Evolutionary conservation across 345 rosid genomes (phyloP), one percentile per base, ranked within the genome.

Genomic region (Lenwebbia sp.): DNA sequence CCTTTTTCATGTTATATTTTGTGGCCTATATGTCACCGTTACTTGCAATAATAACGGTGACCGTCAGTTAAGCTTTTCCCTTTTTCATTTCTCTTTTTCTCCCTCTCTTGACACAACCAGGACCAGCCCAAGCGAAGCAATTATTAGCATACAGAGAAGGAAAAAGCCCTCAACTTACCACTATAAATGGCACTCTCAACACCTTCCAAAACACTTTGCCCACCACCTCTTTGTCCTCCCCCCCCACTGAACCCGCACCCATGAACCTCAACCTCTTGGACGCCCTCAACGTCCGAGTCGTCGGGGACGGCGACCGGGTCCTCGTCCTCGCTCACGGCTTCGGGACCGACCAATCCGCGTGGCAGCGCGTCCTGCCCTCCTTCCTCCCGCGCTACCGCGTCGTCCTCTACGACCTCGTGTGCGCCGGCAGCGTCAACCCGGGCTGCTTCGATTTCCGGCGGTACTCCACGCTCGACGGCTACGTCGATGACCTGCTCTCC

Each of bases 401-500:
- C 50, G 88, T 96, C 55, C 94, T 97, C 74, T 95, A 90, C 53
- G 99, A 97, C 88, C 94, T 96, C 14, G 98, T 94, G 12, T 96
- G 98, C 70, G 97, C 99, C 37, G 96, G 97, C 5, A 96, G 94
- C n/a, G 98, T 95, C 75, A 95, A 93, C 41, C 98, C 99, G 15
- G 96, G 91, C 54, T 91, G 87, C 90, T 97, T 95, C 87, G 92
- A 96, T 75, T 93, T 91, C 86, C 47, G 87, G 5, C 90, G 93
- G 10, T 96, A 95, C 92, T 90, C 95, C 0, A 88, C 92, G 30
- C 96, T 97, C 56, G 98, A 97, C 30, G 91, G 94, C 26, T 95
- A 91, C 89, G 97, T 93, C 1, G 96, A 96, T 33, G 99, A 97
- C 86, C 88, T 97, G 82, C 93, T 97, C 84, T 89, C 85, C 91